These are phyloP conservation scores for Evernia prunastri DNA, from an alignment of 495 filamentous ascomycete species.

Conservation along the genomic window DNA sequence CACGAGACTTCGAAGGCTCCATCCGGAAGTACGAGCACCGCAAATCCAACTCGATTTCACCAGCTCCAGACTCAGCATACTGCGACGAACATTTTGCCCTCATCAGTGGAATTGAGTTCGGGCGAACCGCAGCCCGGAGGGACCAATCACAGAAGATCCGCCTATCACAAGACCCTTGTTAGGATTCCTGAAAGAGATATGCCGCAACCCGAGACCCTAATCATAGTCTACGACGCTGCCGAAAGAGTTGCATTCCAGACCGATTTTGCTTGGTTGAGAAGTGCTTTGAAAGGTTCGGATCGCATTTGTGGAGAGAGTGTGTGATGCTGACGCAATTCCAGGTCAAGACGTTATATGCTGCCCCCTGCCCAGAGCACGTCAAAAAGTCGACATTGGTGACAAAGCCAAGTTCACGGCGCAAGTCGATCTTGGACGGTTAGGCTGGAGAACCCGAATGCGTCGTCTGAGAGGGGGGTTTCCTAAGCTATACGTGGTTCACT, in stretches of 20 bases:
- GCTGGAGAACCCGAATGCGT: neutral
- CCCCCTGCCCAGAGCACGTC: neutral
- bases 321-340: neutral
- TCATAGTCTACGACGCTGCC: constrained; percentile 2
- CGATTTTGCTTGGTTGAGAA: neutral
- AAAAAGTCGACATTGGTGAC: neutral
- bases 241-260: neutral
- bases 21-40: too few species aligned
- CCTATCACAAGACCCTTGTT: neutral
- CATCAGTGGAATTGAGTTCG: too few species aligned
- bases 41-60: too few species aligned
- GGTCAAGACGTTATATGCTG: neutral
- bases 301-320: neutral
- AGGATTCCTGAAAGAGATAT: neutral
- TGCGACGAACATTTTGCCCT: too few species aligned
- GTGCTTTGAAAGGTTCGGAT: neutral
- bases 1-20: too few species aligned
- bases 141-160: neutral
- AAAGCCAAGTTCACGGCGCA: neutral
- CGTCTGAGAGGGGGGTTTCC: neutral
- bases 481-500: constrained; percentile 1
- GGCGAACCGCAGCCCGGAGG: neutral
- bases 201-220: neutral
- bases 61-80: too few species aligned
- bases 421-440: constrained; percentile 1